Percentiles rank a stretch among this genome's conserved stretches.
phyloP scores from a whole-genome alignment of 306 rosid genomes.

The Castanopsis chinensis region DNA sequence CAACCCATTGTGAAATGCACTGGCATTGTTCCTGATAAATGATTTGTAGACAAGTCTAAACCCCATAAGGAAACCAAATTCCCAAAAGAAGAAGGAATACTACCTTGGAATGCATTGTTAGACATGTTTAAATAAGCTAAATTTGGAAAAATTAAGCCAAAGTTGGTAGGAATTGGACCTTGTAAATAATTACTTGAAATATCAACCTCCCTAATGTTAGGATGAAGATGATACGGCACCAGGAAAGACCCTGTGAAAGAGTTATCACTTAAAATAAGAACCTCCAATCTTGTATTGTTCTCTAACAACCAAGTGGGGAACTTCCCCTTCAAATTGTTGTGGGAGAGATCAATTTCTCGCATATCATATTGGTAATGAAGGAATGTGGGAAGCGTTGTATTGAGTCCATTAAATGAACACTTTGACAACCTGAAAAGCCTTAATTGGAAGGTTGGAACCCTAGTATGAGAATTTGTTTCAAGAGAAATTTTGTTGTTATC shows the following conservation, averaged over 20 bases:
- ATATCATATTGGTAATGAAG: not conserved
- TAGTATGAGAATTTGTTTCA: no score
- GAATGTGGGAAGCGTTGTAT: not conserved
- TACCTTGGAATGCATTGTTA: not conserved
- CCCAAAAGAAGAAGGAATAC: not conserved
- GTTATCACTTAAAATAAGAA: not conserved
- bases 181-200: not conserved
- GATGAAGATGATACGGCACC: not conserved
- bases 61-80: rapidly evolving
- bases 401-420: not conserved
- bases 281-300: not conserved
- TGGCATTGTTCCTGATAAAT: not conserved
- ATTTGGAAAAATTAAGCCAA: not conserved
- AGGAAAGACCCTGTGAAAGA: not conserved
- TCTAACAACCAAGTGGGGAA: not conserved
- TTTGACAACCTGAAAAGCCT: rapidly evolving
- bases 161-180: not conserved
- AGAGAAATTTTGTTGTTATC: not conserved
- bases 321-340: not conserved
- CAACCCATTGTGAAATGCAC: not conserved
- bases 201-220: not conserved
- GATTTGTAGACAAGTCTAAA: not conserved
- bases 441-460: no score
- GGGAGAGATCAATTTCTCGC: not conserved
- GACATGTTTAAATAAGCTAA: not conserved